A percentile compares a stretch with the other conserved stretches of the same genome.
These are phyloP conservation scores for Chrysophaeum taylorii DNA, from an alignment of 352 stramenopile genomes.

Conservation along the genomic window DNA sequence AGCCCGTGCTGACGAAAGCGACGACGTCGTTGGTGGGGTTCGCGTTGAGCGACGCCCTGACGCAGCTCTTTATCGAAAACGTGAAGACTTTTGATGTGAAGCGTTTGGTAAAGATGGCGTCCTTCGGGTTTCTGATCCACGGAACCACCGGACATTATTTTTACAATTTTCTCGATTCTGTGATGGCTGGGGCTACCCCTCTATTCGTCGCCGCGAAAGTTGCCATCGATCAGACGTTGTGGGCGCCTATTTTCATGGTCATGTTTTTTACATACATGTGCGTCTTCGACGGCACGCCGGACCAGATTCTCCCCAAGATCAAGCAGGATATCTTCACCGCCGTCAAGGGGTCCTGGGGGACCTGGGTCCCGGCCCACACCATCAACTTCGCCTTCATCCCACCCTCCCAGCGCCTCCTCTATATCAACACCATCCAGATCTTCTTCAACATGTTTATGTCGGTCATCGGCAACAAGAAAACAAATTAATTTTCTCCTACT, in stretches of 20 bases:
- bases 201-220: constrained; percentile 59
- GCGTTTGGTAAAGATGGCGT: constrained; percentile 57
- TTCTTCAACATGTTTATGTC: constrained; percentile 73
- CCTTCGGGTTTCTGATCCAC: constrained; percentile 67
- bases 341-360: constrained; percentile 65
- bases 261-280: constrained; percentile 72
- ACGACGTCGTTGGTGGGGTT: constrained; percentile 63
- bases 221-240: constrained; percentile 60
- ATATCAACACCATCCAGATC: constrained; percentile 69
- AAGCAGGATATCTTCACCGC: constrained; percentile 59
- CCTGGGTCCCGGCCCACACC: constrained; percentile 60
- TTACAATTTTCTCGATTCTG: constrained; percentile 66
- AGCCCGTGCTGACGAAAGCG: constrained; percentile 65
- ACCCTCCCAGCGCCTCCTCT: constrained; percentile 62
- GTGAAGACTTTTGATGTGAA: constrained; percentile 52
- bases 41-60: constrained; percentile 59
- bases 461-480: constrained; percentile 59
- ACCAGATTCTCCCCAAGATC: constrained; percentile 35
- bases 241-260: constrained; percentile 66
- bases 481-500: too few relatives aligned
- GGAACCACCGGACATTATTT: constrained; percentile 68
- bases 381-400: constrained; percentile 72
- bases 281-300: constrained; percentile 27
- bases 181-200: constrained; percentile 52
- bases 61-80: constrained; percentile 60